These are phyloP conservation scores for Voacanga thouarsii DNA, from an alignment of 257 asterid species.

Conservation along the genomic window DNA sequence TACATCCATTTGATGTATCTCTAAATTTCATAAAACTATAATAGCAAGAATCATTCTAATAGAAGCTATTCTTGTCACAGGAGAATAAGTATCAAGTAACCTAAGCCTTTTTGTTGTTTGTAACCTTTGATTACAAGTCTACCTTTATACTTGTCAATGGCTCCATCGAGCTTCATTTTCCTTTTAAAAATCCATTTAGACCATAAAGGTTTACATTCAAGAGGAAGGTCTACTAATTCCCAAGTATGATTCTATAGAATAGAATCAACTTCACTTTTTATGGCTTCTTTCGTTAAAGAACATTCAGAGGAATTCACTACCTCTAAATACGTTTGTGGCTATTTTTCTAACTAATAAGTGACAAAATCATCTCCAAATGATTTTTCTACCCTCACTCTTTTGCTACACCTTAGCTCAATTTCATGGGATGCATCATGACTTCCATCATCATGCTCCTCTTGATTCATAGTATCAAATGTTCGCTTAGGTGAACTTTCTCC, in stretches of 20 bases:
- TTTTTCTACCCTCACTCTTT: too few species aligned
- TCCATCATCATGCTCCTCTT: background rate
- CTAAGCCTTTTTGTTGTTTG: background rate
- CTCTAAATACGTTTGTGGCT: background rate
- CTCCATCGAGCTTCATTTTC: background rate
- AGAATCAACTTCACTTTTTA: too few species aligned
- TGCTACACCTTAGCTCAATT: conserved; percentile 4
- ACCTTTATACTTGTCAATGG: background rate
- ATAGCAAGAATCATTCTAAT: too few species aligned
- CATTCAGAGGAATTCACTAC: background rate
- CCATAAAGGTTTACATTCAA: background rate
- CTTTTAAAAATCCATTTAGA: too few species aligned
- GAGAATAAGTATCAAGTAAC: background rate
- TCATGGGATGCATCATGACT: too few species aligned
- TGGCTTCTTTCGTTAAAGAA: background rate
- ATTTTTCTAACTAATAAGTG: background rate
- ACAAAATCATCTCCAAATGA: background rate
- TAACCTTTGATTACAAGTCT: too few species aligned
- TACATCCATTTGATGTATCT: background rate
- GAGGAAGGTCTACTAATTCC: background rate
- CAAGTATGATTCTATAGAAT: too few species aligned
- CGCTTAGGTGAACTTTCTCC: too few species aligned
- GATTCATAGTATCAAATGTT: too few species aligned
- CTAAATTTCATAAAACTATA: background rate
- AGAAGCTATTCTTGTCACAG: background rate